A percentile compares a stretch with the other conserved stretches of the same genome.
Evolutionary conservation across 441 rosid genomes (phyloP).

Genomic region (Kokia cookei): DNA sequence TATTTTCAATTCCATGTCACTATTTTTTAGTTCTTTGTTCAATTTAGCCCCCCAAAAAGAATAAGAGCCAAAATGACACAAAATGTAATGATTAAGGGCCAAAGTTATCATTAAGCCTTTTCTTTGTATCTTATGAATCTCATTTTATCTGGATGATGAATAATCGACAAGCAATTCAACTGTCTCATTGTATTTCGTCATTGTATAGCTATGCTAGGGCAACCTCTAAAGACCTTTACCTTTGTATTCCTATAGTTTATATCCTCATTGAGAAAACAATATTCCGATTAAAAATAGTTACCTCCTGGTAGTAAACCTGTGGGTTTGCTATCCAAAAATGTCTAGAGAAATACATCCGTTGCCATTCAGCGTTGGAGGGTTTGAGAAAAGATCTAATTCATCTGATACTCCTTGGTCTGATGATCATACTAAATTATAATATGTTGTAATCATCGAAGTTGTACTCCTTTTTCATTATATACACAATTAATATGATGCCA

Average conservation of each 20-base stretch:
- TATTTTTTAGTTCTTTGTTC: too few species aligned
- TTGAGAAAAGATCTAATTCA: neutral
- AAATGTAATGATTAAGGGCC: too few species aligned
- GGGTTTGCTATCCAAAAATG: too few species aligned
- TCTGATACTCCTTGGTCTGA: neutral
- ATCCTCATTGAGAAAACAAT: neutral
- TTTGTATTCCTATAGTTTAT: neutral
- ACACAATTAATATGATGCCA: neutral
- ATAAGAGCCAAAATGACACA: too few species aligned
- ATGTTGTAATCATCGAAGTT: too few species aligned
- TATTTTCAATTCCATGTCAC: too few species aligned
- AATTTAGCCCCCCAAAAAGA: too few species aligned
- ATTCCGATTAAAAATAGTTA: neutral
- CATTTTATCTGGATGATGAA: neutral
- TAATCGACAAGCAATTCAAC: neutral
- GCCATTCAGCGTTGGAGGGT: neutral
- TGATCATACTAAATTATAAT: neutral
- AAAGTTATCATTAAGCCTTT: neutral
- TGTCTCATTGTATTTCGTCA: neutral
- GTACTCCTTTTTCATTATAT: too few species aligned
- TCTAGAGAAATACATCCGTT: too few species aligned
- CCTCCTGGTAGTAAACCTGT: neutral
- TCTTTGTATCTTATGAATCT: neutral
- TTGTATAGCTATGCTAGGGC: neutral
- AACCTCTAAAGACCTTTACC: neutral